Evolutionary conservation across 768 basidiomycete species (phyloP).

Genomic region (Obba rivulosa): DNA sequence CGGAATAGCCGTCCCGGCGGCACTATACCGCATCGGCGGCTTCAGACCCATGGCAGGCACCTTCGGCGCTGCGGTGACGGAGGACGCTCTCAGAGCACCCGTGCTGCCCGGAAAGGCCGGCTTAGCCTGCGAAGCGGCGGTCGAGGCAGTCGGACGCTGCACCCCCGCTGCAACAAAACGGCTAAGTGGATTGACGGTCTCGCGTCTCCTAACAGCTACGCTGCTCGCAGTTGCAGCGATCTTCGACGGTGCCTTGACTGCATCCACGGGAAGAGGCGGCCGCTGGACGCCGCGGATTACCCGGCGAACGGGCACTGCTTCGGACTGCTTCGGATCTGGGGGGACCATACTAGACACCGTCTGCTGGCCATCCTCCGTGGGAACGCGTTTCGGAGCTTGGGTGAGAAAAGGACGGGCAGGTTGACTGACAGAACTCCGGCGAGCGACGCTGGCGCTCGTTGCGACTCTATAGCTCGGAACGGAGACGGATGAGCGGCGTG

Average conservation of each 20-base stretch:
- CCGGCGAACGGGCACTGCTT: slow-evolving; percentile 8
- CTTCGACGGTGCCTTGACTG: no score
- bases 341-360: not conserved
- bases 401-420: not conserved
- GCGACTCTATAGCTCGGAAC: not conserved
- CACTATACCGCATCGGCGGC: slow-evolving; percentile 5
- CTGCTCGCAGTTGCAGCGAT: not conserved
- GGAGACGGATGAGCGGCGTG: not conserved
- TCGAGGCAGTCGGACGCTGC: slow-evolving; percentile 8
- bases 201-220: not conserved
- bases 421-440: not conserved
- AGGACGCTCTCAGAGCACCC: not conserved
- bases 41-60: not conserved
- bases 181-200: not conserved
- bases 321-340: not conserved
- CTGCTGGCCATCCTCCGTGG: not conserved
- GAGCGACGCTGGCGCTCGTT: not conserved
- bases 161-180: slow-evolving; percentile 11
- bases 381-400: not conserved
- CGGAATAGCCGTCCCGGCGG: slow-evolving; percentile 13
- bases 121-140: not conserved
- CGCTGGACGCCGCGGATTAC: slow-evolving; percentile 23
- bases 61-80: not conserved
- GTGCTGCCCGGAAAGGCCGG: not conserved
- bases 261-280: slow-evolving; percentile 18